Percentiles rank a stretch among this genome's conserved stretches.
Evolutionary conservation across 495 filamentous ascomycete species (phyloP).

Genomic region (Pyrenula aspistea): DNA sequence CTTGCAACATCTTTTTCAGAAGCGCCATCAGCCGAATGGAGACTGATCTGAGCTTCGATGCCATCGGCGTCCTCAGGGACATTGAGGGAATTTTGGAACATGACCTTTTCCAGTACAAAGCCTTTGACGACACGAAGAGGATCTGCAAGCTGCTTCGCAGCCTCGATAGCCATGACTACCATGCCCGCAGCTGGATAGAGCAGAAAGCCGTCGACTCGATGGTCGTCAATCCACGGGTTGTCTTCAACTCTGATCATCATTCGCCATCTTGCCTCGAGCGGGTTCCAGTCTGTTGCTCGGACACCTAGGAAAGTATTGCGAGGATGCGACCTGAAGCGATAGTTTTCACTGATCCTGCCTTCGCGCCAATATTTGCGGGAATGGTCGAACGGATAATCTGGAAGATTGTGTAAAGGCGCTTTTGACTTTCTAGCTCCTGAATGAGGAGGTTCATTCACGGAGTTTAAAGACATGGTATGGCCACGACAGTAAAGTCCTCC

Average conservation of each 20-base stretch:
- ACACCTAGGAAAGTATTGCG: not conserved
- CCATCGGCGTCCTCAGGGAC: slow-evolving; percentile 21
- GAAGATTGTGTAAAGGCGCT: slow-evolving; percentile 17
- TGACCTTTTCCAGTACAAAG: slow-evolving; percentile 18
- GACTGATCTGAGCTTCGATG: not conserved
- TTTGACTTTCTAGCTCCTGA: slow-evolving; percentile 2
- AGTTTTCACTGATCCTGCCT: not conserved
- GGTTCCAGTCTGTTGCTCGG: slow-evolving; percentile 14
- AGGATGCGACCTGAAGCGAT: not conserved
- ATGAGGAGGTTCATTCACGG: slow-evolving; percentile 7
- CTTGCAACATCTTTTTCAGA: slow-evolving; percentile 7
- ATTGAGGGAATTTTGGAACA: slow-evolving; percentile 21
- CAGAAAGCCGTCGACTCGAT: slow-evolving; percentile 11
- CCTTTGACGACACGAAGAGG: slow-evolving; percentile 6
- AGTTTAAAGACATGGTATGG: slow-evolving; percentile 13
- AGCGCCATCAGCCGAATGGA: slow-evolving; percentile 14
- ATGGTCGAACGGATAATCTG: slow-evolving; percentile 29
- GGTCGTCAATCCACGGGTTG: slow-evolving; percentile 29
- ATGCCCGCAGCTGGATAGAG: slow-evolving; percentile 22
- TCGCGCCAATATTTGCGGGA: slow-evolving; percentile 8
- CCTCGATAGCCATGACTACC: slow-evolving; percentile 20
- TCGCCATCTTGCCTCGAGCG: slow-evolving; percentile 22
- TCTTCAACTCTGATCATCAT: slow-evolving; percentile 18
- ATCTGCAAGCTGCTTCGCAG: slow-evolving; percentile 16
- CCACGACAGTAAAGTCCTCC: slow-evolving; percentile 26